These are phyloP conservation scores for Basidioascus undulatus DNA, from an alignment of 768 basidiomycete species.

Conservation along the genomic window DNA sequence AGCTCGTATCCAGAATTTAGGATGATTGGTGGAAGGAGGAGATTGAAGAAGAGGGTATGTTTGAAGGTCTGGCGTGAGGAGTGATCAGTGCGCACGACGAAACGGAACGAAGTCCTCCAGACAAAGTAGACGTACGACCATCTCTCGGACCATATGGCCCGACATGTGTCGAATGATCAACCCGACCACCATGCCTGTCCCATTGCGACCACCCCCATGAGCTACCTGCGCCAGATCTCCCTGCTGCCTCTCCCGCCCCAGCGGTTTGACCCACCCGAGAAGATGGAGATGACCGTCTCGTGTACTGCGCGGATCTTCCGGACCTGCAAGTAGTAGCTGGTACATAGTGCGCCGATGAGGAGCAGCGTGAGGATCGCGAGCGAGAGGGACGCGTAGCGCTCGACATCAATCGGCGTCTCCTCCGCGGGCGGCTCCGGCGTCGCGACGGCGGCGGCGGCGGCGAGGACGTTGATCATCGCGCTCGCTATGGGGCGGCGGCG, in stretches of 20 bases:
- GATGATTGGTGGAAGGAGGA: slow-evolving; percentile 94
- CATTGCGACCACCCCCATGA: neutral
- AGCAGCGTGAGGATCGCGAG: slow-evolving; percentile 29
- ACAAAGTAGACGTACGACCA: slow-evolving; percentile 68
- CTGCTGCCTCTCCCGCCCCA: neutral
- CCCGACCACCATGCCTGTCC: slow-evolving; percentile 73
- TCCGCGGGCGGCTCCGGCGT: too few species aligned
- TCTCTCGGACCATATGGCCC: slow-evolving; percentile 82
- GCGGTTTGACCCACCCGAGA: slow-evolving; percentile 29
- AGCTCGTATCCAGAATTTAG: slow-evolving; percentile 93
- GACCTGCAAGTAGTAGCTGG: slow-evolving; percentile 93
- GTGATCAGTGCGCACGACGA: slow-evolving; percentile 5
- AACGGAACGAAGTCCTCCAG: slow-evolving; percentile 3
- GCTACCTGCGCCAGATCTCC: neutral
- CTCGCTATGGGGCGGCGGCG: too few species aligned
- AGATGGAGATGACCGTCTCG: slow-evolving; percentile 84
- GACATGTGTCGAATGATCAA: slow-evolving; percentile 70
- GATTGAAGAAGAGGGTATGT: slow-evolving; percentile 91
- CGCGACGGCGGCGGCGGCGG: too few species aligned
- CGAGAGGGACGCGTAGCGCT: too few species aligned
- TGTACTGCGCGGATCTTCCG: slow-evolving; percentile 85
- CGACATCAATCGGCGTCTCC: too few species aligned
- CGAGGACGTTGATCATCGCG: too few species aligned
- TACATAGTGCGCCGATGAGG: slow-evolving; percentile 80
- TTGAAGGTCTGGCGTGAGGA: slow-evolving; percentile 49